Base-by-base conservation (phyloP, 495 filamentous ascomycete species). In the Aspergillus biplanus region DNA sequence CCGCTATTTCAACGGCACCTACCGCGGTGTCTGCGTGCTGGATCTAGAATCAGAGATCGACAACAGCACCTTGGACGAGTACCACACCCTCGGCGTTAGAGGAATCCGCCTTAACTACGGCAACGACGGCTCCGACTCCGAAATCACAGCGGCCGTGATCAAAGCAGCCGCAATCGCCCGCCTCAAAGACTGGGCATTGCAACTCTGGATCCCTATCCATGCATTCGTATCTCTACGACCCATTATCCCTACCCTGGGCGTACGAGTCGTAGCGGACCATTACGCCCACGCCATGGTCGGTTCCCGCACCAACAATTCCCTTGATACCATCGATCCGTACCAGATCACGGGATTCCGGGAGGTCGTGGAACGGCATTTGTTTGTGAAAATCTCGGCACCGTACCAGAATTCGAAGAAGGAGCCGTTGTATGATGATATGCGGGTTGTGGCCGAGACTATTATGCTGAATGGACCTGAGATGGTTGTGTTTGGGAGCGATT, bases 401-500 rank as follows among this genome's bases (percentile, higher is more conserved):
- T 52, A 52, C 12, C 49, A 52, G 49, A 52, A 52, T 32, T 52
- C 49, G 11, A 18, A 52, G 49, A 21, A 52, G 18, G 49, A 18
- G 21, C 49, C 49, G 12, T 32, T 52, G 21, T 52, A 52, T 32
- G 32, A 32, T 31, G 49, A 52, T 21, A 52, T 52, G 49, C 49
- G 49, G 6, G 49, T 52, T 6, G 21, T 52, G n/a, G 49, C 49
- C 4, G 49, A 52, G 21, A 52, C 49, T 12, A 5, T 52, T 12
- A 52, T 52, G n/a, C 12, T 31, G 6, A 52, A 52, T 52, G 49
- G 49, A 5, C 49, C 49, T 21, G 49, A 52, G 5, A 52, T 52
- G 49, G 49, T 52, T 21, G 49, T 52, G n/a, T 52, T 52, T 52
- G 49, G 49, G 6, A 52, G 49, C 18, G 49, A 52, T 31, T 52